Base-by-base conservation (phyloP, 1,139 yeast genomes). In the Kluyveromyces sp. region DNA sequence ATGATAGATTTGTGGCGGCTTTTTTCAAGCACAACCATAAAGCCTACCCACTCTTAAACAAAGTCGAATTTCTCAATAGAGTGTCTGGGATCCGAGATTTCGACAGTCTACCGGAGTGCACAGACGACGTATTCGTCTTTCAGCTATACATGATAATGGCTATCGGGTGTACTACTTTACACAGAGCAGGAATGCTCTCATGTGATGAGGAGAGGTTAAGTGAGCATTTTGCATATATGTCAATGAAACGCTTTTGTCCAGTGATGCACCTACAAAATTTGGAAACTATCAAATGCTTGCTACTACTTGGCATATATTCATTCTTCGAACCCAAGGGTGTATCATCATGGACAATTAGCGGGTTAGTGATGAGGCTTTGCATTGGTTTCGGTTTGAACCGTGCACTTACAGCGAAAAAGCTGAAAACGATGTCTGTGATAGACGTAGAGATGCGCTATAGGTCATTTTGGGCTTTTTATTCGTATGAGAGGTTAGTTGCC, bases 391-490 rank as follows among this genome's bases (percentile, higher is more conserved):
- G 76, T 1, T 52, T 73, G 32, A 69, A 74, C 51, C 65, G 70
- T 39, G 64, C 61, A 19, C 46, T 68, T 2, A 52, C 65, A 4
- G 55, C 57, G 3, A 51, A 49, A 9, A 61, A 60, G 26, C 49
- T 55, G 30, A 54, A 54, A 36, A 52, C 44, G 2, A 51, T 60
- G 56, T 54, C 65, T 4, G 49, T 59, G 0, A 53, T 56, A 9
- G 70, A 69, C 35, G 57, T 61, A 3, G 78, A 74, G 52, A 61
- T 67, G 60, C 55, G 71, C 40, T 63, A 65, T 33, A 57, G 78
- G 38, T 56, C 73, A 4, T 74, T 74, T 49, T 75, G 79, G 79
- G 68, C 74, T 39, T 71, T 73, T 9, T 74, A 70, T 49, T 69
- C 68, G 42, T 70, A 69, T 58, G 80, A 75, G 49, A 54, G 75